Base-by-base conservation (phyloP, 2,329 filamentous ascomycete genomes). In the Remersonia thermophila region DNA sequence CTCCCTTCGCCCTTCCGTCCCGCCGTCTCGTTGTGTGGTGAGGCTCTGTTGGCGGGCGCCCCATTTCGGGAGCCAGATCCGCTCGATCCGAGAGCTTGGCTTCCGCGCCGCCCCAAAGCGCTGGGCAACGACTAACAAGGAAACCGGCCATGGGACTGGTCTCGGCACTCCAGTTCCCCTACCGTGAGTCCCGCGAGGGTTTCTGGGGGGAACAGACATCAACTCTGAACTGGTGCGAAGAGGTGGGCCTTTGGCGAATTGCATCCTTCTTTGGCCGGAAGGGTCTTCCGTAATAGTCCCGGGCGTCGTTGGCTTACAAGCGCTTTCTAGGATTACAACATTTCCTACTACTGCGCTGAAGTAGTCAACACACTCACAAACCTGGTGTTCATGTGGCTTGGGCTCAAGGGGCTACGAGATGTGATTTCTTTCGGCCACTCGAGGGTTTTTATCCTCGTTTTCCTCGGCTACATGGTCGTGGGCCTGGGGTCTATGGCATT, bases 361-460 rank as follows among this genome's bases (percentile, higher is more conserved):
- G 43, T 56, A 14, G 50, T 60, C 41, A 61, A 83, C 59, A 83
- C 83, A 3, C 51, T 87, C 23, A 94, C 85, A 25, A 94, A 94
- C 55, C 55, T 82, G 3, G 62, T 91, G 16, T 94, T 94, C 57
- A 66, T 93, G 48, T 82, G 70, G 56, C 70, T 93, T 14, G 84
- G 84, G 7, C 60, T 74, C 46, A 80, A 79, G 52, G 87, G 87
- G 16, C 73, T 91, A 43, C 61, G 66, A 37, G 85, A 77, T 55
- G 93, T 84, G 55, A 53, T 80, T 27, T 69, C 67, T 44, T 68
- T 93, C 57, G 67, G 69, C 12, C 84, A 94, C 57, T 81, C 85
- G 37, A 62, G 58, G 11, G 79, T 93, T 40, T 93, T 93, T 58
- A 53, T 81, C 33, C 62, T 93, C 3, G 68, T 61, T n/a, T 71